Evolutionary conservation across 2,329 filamentous ascomycete species (phyloP).

Genomic region (Ophiostoma ips): DNA sequence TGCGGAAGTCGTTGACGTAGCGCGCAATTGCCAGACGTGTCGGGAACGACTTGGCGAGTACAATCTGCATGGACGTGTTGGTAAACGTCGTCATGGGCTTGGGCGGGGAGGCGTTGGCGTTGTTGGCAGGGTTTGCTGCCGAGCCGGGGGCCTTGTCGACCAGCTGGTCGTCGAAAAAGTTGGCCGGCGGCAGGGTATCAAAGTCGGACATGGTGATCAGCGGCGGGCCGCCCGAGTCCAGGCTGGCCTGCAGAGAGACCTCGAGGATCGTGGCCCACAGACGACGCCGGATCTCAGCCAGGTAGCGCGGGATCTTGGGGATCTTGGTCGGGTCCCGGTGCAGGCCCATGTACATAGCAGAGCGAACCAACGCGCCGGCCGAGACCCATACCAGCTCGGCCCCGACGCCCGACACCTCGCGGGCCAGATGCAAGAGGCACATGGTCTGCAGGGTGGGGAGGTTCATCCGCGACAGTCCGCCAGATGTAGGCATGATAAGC

Average conservation of each 20-base stretch:
- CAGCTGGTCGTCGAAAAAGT: slow-evolving; percentile 37
- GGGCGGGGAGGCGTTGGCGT: slow-evolving; percentile 14
- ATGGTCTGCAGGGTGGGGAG: slow-evolving; percentile 36
- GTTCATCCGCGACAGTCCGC: slow-evolving; percentile 35
- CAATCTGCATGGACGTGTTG: slow-evolving; percentile 34
- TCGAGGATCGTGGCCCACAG: slow-evolving; percentile 26
- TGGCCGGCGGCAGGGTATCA: slow-evolving; percentile 33
- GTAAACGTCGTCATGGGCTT: slow-evolving; percentile 25
- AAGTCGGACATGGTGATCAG: slow-evolving; percentile 31
- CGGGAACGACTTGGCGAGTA: slow-evolving; percentile 29
- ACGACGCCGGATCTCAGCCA: slow-evolving; percentile 33
- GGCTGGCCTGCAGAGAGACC: slow-evolving; percentile 29
- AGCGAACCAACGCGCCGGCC: slow-evolving; percentile 29
- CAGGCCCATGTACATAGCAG: slow-evolving; percentile 35
- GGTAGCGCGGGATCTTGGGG: slow-evolving; percentile 20
- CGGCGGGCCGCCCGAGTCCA: slow-evolving; percentile 32
- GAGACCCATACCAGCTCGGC: slow-evolving; percentile 35
- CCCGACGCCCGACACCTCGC: slow-evolving; percentile 28
- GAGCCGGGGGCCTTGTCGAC: slow-evolving; percentile 14
- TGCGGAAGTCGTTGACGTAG: slow-evolving; percentile 32
- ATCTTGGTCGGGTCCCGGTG: slow-evolving; percentile 33
- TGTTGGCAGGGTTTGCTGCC: not conserved
- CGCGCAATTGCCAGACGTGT: slow-evolving; percentile 30
- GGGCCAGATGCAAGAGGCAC: slow-evolving; percentile 36
- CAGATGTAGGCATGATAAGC: slow-evolving; percentile 26